phyloP scores from a whole-genome alignment of 2,329 filamentous ascomycete genomes.

The Intubia oerlemansii region DNA sequence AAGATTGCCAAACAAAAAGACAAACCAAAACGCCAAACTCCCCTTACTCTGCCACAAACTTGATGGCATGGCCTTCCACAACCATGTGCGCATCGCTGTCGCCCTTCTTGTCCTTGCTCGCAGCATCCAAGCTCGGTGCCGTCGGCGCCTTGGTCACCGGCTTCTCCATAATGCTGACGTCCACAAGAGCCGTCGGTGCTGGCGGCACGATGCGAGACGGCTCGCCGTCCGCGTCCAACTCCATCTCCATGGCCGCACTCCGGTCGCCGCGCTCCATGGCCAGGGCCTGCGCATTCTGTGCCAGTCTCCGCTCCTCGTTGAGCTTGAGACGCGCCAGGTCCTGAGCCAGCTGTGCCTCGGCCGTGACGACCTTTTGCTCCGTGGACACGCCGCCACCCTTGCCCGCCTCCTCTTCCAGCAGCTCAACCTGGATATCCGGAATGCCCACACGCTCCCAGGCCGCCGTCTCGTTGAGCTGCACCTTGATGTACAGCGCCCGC shows the following conservation, averaged over 20 bases:
- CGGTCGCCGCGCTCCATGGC: constrained; percentile 26
- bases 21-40: too few relatives aligned
- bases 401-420: constrained; percentile 40
- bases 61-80: constrained; percentile 4
- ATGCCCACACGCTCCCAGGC: constrained; percentile 59
- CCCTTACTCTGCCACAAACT: constrained; percentile 1
- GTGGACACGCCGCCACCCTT: constrained; percentile 15
- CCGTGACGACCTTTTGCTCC: constrained; percentile 1
- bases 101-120: constrained; percentile 14
- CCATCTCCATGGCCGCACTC: constrained; percentile 18
- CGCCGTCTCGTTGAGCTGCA: constrained; percentile 69
- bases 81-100: constrained; percentile 1
- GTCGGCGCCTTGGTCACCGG: constrained; percentile 17
- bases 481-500: constrained; percentile 65
- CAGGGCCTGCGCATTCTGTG: constrained; percentile 20
- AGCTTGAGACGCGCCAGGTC: constrained; percentile 22
- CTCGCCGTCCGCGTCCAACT: constrained; percentile 18
- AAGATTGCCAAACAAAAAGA: too few relatives aligned
- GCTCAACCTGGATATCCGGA: constrained; percentile 32
- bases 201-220: constrained; percentile 12
- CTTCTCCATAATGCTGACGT: constrained; percentile 31
- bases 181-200: constrained; percentile 15
- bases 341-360: constrained; percentile 12
- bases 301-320: constrained; percentile 19
- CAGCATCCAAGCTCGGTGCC: constrained; percentile 15